Conservation (phyloP, 2,329 filamentous ascomycete species). For the Chrysoporthe cubensis region DNA sequence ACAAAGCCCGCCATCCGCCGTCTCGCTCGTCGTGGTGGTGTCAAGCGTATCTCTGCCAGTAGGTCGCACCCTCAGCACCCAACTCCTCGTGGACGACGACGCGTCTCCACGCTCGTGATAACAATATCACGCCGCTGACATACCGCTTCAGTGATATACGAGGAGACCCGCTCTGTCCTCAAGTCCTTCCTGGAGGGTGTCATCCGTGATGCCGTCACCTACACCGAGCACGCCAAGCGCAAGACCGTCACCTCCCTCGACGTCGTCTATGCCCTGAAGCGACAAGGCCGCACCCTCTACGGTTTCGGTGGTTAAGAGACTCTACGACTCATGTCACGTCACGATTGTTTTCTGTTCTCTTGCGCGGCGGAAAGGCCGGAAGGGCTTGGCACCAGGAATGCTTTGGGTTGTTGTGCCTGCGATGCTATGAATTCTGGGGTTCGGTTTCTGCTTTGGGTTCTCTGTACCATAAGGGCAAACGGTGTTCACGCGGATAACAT, state of each 20-base stretch:
- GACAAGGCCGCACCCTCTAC: conserved; percentile 78
- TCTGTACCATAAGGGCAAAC: conserved; percentile 34
- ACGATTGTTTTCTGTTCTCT: conserved; percentile 29
- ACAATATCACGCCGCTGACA: conserved; percentile 27
- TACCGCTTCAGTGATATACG: conserved; percentile 69
- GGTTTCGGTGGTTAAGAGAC: conserved; percentile 83
- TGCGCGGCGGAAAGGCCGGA: conserved; percentile 11
- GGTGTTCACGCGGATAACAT: conserved; percentile 36
- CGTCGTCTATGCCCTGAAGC: conserved; percentile 69
- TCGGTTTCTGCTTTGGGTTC: conserved; percentile 33
- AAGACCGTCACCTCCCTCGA: conserved; percentile 76
- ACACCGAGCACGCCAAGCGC: conserved; percentile 83
- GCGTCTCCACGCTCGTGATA: too few species aligned
- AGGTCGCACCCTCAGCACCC: conserved; percentile 44
- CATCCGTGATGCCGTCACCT: conserved; percentile 79
- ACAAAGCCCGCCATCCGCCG: conserved; percentile 98
- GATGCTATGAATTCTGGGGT: conserved; percentile 35
- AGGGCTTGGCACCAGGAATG: conserved; percentile 28
- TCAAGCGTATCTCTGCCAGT: conserved; percentile 99
- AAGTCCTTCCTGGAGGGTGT: conserved; percentile 85
- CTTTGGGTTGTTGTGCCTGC: conserved; percentile 33
- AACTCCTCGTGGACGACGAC: background rate
- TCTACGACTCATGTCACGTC: conserved; percentile 32
- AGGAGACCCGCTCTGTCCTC: conserved; percentile 80
- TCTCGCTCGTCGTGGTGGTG: conserved; percentile 98